Evolutionary conservation across 768 basidiomycete species (phyloP).

Genomic region (Tylopilus balloui): DNA sequence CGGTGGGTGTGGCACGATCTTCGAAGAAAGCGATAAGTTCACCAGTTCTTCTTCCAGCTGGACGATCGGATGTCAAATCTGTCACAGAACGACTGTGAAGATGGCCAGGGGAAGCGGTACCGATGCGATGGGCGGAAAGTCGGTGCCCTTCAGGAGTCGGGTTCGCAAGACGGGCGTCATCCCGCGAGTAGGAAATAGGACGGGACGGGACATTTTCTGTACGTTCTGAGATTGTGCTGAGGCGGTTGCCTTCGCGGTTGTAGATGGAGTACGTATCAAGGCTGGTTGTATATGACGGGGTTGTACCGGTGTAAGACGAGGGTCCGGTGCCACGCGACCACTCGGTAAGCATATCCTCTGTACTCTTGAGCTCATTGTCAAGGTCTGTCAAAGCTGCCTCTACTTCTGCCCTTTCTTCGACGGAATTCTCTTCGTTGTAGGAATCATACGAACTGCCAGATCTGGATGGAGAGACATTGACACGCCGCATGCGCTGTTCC

Average conservation of each 20-base stretch:
- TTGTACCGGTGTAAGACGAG: conserved; percentile 31
- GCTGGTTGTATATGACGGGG: conserved; percentile 32
- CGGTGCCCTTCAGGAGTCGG: conserved; percentile 44
- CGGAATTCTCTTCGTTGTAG: conserved; percentile 53
- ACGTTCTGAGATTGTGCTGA: conserved; percentile 76
- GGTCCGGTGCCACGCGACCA: conserved; percentile 52
- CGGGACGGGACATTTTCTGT: conserved; percentile 66
- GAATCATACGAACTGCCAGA: conserved; percentile 41
- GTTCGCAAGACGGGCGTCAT: conserved; percentile 31
- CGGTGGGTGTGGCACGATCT: conserved; percentile 41
- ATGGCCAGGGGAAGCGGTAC: conserved; percentile 35
- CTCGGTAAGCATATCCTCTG: conserved; percentile 60
- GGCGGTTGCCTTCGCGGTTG: conserved; percentile 42
- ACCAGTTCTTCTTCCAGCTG: conserved; percentile 51
- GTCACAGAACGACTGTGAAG: conserved; percentile 54
- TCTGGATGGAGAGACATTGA: conserved; percentile 51
- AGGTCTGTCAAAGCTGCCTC: conserved; percentile 63
- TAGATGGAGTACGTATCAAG: conserved; percentile 37
- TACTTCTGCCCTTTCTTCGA: conserved; percentile 50
- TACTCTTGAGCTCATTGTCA: conserved; percentile 62
- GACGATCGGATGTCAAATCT: conserved; percentile 48
- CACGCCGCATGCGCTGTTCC: conserved; percentile 46
- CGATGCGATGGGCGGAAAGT: conserved; percentile 42
- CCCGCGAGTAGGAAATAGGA: conserved; percentile 45
- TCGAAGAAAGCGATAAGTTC: conserved; percentile 77